phyloP scores from a whole-genome alignment of 768 basidiomycete genomes.

The Tephrocybe rancida region DNA sequence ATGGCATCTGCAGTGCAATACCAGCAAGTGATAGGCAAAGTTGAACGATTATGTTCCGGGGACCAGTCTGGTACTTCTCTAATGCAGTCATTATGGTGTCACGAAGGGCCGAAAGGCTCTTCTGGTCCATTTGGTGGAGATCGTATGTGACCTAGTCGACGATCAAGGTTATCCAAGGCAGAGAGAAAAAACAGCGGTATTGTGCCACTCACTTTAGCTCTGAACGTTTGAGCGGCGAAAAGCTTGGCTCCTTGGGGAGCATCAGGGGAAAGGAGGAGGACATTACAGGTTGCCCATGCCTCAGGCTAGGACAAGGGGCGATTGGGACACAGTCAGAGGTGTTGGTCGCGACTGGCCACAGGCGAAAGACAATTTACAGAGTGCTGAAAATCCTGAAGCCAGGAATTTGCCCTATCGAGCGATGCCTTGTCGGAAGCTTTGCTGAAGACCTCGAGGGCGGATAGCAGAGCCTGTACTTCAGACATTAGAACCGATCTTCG shows the following conservation, averaged over 20 bases:
- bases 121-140: conserved; percentile 80
- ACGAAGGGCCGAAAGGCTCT: conserved; percentile 76
- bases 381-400: conserved; percentile 99
- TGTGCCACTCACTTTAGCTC: conserved; percentile 74
- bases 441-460: conserved; percentile 79
- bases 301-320: conserved; percentile 79
- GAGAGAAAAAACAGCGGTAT: conserved; percentile 8
- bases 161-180: conserved; percentile 33
- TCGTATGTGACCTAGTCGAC: conserved; percentile 86
- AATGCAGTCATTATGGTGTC: conserved; percentile 86
- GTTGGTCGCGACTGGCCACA: conserved; percentile 63
- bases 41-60: conserved; percentile 84
- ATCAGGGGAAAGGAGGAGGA: conserved; percentile 81
- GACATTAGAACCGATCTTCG: conserved; percentile 48
- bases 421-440: conserved; percentile 82
- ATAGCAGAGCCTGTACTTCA: conserved; percentile 70
- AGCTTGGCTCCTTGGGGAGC: conserved; percentile 80
- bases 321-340: conserved; percentile 68
- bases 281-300: conserved; percentile 95
- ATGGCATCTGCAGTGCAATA: conserved; percentile 84
- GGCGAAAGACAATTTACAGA: conserved; percentile 89
- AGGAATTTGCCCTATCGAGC: conserved; percentile 86
- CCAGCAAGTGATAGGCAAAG: conserved; percentile 90
- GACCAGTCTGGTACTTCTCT: conserved; percentile 71
- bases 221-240: conserved; percentile 96